Evolutionary conservation across 2,329 filamentous ascomycete species (phyloP).

Genomic region (Calonectria crousiana): DNA sequence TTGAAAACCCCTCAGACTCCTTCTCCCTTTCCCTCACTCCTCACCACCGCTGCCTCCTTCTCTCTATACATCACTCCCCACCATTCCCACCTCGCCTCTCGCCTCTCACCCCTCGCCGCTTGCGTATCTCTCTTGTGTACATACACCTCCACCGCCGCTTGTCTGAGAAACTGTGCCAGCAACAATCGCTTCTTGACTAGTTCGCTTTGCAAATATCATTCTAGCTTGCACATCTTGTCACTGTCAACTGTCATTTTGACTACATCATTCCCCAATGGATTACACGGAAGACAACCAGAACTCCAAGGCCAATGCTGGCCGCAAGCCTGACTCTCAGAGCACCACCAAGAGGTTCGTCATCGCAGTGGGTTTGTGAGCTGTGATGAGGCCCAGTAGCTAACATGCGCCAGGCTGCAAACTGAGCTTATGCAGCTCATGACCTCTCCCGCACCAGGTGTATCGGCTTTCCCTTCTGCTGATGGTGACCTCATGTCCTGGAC

Average conservation of each 20-base stretch:
- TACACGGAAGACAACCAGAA: constrained; percentile 73
- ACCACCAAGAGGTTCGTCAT: constrained; percentile 78
- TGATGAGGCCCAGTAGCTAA: constrained; percentile 21
- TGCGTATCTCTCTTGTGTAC: constrained; percentile 18
- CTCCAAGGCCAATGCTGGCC: constrained; percentile 71
- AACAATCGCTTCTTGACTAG: not conserved
- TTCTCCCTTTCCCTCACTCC: constrained; percentile 24
- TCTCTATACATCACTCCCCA: constrained; percentile 4
- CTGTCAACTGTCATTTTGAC: constrained; percentile 10
- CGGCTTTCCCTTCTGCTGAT: constrained; percentile 91
- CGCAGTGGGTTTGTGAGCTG: constrained; percentile 1
- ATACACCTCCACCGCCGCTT: constrained; percentile 24
- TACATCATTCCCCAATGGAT: constrained; percentile 49
- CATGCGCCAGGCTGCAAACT: constrained; percentile 80
- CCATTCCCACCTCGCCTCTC: constrained; percentile 13
- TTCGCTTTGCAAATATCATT: constrained; percentile 14
- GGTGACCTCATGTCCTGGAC: constrained; percentile 94
- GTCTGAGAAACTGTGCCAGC: not conserved
- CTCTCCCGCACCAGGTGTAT: constrained; percentile 90
- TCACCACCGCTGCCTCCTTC: constrained; percentile 17
- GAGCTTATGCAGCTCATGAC: constrained; percentile 99
- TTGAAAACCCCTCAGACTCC: constrained; percentile 9
- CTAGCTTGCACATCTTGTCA: constrained; percentile 12
- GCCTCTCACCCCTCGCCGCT: not conserved
- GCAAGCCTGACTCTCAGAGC: constrained; percentile 76